Evolutionary conservation across 352 stramenopile species (phyloP).

Genomic region (Phytophthora megakarya): DNA sequence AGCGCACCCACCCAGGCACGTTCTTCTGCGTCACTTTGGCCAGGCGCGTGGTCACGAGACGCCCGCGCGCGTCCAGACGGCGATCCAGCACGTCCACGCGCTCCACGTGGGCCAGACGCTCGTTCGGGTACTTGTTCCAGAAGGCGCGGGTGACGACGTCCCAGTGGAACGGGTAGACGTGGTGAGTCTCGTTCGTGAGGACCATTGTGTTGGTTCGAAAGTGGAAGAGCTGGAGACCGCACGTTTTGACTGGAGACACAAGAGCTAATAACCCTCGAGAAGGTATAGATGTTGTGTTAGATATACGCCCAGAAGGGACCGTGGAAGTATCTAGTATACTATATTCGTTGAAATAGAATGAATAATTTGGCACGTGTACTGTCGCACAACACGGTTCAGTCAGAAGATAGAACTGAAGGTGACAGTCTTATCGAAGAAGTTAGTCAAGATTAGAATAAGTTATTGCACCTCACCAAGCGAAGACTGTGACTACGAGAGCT

Average conservation of each 20-base stretch:
- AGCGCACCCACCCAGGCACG: conserved; percentile 75
- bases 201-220: conserved; percentile 50
- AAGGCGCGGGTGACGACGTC: conserved; percentile 86
- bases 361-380: too few species aligned
- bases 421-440: neutral
- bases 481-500: neutral
- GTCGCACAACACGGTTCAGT: too few species aligned
- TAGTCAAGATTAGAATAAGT: conserved; percentile 21
- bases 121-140: conserved; percentile 91
- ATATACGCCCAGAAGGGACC: too few species aligned
- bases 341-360: too few species aligned
- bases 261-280: neutral
- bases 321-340: too few species aligned
- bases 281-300: neutral
- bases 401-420: neutral
- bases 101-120: conserved; percentile 77
- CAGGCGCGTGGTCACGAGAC: conserved; percentile 68
- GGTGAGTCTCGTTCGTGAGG: conserved; percentile 69
- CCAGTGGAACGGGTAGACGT: conserved; percentile 85
- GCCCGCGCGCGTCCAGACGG: conserved; percentile 63
- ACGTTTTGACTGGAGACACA: neutral
- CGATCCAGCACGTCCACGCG: conserved; percentile 84
- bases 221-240: conserved; percentile 1
- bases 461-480: conserved; percentile 4
- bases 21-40: conserved; percentile 82